Evolutionary conservation across 495 filamentous ascomycete genomes (phyloP), one percentile per base, ranked within the genome.

Genomic region (Penicillium salamii): DNA sequence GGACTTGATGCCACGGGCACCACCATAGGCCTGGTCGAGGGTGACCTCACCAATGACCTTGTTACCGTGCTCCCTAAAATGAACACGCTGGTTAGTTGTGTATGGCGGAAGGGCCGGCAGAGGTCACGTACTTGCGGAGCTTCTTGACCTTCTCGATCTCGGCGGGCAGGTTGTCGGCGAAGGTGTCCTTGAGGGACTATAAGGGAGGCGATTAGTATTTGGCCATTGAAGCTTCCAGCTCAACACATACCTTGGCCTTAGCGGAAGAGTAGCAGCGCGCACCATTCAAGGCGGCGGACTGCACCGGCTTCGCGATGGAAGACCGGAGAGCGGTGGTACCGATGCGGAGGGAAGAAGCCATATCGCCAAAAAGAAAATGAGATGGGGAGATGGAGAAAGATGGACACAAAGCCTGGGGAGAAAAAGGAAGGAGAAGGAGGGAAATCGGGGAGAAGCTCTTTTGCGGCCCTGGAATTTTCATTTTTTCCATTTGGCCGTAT

Each of bases 61-160:
- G 77, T 78, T 89, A 69, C 93, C 93, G 68, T 93, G 82, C 57
- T 95, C 92, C 78, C 91, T 95, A 47, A 50, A n/a, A 40, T 13
- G 24, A 23, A 45, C 31, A 23, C 29, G 5, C 32, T 6, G 43
- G 15, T 54, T 21, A 71, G 65, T 50, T 45, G 55, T 51, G 48
- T 44, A 31, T 38, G 7, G 17, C 31, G 12, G 15, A 11, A 31
- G 23, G 28, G 39, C 42, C 33, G 43, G 42, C 35, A 41, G 32
- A 42, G 42, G 55, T 35, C 54, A 61, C 85, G 66, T 84, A 95
- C 90, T 96, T 96, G 66, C 89, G 78, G 61, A 99, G 82, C 68
- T 90, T 86, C 89, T 97, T 99, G 75, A 99, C 91, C 83, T 97
- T 88, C 75, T 99, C 95, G 71, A 96, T 87, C 81, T 97, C 91